phyloP scores from a whole-genome alignment of 2,329 filamentous ascomycete genomes.

The Neonectria coccinea region DNA sequence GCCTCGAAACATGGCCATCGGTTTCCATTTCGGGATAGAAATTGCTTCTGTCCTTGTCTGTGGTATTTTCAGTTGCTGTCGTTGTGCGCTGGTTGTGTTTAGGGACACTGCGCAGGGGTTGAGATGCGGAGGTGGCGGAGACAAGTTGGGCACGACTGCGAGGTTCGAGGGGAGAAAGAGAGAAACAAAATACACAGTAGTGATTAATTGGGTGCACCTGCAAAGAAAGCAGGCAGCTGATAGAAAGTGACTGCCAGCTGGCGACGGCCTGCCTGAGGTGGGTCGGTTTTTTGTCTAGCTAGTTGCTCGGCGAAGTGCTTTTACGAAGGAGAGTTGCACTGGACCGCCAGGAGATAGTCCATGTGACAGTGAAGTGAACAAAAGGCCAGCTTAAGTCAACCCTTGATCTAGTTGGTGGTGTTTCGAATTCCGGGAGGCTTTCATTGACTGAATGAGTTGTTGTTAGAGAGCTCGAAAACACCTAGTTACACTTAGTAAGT shows the following conservation, averaged over 20 bases:
- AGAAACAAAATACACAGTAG: too few species aligned
- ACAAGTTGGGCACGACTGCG: background rate
- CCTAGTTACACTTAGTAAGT: background rate
- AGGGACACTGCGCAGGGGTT: background rate
- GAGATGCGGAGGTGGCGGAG: too few species aligned
- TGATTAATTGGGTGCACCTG: background rate
- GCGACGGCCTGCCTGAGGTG: background rate
- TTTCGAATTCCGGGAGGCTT: background rate
- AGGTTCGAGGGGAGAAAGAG: background rate
- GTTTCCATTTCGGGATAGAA: background rate
- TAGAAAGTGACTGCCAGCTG: slow-evolving; percentile 32
- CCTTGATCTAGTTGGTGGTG: background rate
- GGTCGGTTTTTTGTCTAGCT: too few species aligned
- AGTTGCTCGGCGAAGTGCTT: background rate
- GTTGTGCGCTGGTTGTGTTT: background rate
- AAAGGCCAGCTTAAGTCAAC: too few species aligned
- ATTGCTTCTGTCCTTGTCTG: background rate
- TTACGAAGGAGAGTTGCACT: too few species aligned
- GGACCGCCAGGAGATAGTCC: background rate
- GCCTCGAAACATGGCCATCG: too few species aligned
- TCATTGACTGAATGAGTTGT: background rate
- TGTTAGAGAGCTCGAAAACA: background rate
- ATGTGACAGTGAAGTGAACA: background rate
- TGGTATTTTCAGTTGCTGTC: background rate
- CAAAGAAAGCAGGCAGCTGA: slow-evolving; percentile 10